phyloP scores from a whole-genome alignment of 139 green algal genomes.

The Coccomyxa sp. region DNA sequence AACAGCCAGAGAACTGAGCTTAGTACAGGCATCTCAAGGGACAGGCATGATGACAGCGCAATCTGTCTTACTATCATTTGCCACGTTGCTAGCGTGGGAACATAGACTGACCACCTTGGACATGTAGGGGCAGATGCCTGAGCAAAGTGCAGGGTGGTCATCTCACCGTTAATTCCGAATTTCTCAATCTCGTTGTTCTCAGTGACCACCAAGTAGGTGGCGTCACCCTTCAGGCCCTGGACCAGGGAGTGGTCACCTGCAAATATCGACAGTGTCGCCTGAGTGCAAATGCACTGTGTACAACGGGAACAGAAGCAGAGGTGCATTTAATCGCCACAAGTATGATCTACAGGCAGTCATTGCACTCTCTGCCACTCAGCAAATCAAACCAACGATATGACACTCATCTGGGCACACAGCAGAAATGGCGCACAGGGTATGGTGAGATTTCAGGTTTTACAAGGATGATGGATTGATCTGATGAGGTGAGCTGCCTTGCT shows the following conservation, averaged over 20 bases:
- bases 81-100: not conserved
- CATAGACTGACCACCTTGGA: not conserved
- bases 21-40: not conserved
- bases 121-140: not conserved
- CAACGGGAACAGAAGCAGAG: too few relatives aligned
- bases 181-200: constrained; percentile 75
- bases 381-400: too few relatives aligned
- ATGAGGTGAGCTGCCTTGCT: too few relatives aligned
- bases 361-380: too few relatives aligned
- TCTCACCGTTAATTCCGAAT: constrained; percentile 87
- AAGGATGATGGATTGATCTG: too few relatives aligned
- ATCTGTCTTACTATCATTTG: too few relatives aligned
- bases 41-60: not conserved
- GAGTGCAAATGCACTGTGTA: too few relatives aligned
- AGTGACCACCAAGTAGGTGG: constrained; percentile 96
- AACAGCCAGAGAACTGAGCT: not conserved
- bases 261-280: not conserved
- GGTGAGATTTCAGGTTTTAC: too few relatives aligned
- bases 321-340: too few relatives aligned
- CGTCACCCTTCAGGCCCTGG: constrained; percentile 98
- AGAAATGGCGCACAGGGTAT: too few relatives aligned
- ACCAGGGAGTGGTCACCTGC: constrained; percentile 75
- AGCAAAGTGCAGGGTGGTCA: not conserved
- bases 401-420: too few relatives aligned
- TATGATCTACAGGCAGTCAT: too few relatives aligned